Evolutionary conservation across 176 grass and related monocot genomes (phyloP).

Genomic region (Hyparrhenia diplandra): DNA sequence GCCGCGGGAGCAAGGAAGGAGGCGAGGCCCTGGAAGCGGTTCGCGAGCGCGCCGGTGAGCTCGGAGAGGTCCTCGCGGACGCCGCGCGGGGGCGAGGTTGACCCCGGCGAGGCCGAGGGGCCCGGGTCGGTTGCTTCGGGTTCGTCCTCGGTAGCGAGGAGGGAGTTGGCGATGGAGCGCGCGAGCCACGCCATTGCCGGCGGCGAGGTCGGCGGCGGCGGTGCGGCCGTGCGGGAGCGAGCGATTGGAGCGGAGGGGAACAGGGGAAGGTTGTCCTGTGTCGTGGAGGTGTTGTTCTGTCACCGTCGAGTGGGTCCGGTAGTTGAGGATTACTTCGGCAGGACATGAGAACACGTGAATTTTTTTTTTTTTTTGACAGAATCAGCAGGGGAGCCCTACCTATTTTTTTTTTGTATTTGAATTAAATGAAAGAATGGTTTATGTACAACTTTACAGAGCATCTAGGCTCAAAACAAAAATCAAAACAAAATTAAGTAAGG

Average conservation of each 20-base stretch:
- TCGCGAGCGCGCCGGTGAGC: constrained; percentile 60
- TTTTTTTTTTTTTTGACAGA: no score
- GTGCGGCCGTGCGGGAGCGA: not conserved
- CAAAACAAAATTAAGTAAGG: no score
- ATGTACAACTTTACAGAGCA: no score
- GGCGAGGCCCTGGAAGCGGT: constrained; percentile 72
- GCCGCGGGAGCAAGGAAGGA: constrained; percentile 59
- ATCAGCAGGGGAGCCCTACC: no score
- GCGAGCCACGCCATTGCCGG: constrained; percentile 81
- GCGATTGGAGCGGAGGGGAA: not conserved
- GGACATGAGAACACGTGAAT: not conserved
- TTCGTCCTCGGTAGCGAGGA: constrained; percentile 31
- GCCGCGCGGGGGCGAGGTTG: constrained; percentile 40
- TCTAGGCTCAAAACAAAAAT: no score
- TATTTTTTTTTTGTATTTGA: no score
- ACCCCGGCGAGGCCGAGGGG: not conserved
- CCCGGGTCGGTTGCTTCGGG: not conserved
- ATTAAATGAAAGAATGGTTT: no score
- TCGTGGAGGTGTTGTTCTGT: not conserved
- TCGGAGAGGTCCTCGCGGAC: constrained; percentile 90
- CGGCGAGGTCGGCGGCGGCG: not conserved
- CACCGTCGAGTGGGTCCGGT: not conserved
- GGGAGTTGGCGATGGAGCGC: constrained; percentile 64
- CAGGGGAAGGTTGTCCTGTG: not conserved
- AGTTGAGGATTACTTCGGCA: not conserved